A percentile compares a stretch with the other conserved stretches of the same genome.
Conservation (phyloP, 352 stramenopile species). For the Globisporangium parvum region DNA sequence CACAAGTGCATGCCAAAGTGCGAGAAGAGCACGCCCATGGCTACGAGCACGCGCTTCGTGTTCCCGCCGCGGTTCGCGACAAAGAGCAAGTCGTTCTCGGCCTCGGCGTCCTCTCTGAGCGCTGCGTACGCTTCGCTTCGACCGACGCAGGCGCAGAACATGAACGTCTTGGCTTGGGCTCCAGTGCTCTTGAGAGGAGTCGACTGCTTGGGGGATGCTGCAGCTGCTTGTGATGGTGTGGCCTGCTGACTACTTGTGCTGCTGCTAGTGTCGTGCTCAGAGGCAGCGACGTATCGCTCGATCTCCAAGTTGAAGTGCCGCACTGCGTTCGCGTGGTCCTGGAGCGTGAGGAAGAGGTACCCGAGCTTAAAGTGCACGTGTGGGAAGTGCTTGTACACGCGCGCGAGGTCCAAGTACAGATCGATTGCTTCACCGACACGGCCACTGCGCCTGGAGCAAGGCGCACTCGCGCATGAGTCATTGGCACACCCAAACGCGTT, state of each 20-base stretch:
- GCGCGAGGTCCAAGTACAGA: constrained; percentile 35
- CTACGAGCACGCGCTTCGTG: constrained; percentile 18
- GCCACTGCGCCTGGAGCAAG: constrained; percentile 23
- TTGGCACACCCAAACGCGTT: no score
- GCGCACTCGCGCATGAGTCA: no score
- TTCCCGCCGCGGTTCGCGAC: constrained; percentile 35
- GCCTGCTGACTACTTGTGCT: background rate
- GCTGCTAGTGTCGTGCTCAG: background rate
- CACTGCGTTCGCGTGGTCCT: constrained; percentile 24
- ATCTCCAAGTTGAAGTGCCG: constrained; percentile 41
- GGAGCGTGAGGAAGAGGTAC: constrained; percentile 29
- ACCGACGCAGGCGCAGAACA: constrained; percentile 37
- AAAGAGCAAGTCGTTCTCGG: constrained; percentile 27
- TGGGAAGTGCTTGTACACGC: constrained; percentile 26
- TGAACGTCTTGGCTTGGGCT: constrained; percentile 25
- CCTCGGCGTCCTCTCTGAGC: constrained; percentile 22
- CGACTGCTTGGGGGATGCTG: background rate
- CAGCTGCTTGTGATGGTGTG: no score
- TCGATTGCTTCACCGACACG: constrained; percentile 40
- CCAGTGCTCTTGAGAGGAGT: background rate
- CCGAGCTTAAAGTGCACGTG: constrained; percentile 59
- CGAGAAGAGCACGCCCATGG: constrained; percentile 49
- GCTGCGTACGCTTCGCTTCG: constrained; percentile 28
- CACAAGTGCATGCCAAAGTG: constrained; percentile 49
- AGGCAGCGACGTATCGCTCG: constrained; percentile 13